These are phyloP conservation scores for Heritiera littoralis DNA, from an alignment of 345 rosid genomes.

Conservation along the genomic window DNA sequence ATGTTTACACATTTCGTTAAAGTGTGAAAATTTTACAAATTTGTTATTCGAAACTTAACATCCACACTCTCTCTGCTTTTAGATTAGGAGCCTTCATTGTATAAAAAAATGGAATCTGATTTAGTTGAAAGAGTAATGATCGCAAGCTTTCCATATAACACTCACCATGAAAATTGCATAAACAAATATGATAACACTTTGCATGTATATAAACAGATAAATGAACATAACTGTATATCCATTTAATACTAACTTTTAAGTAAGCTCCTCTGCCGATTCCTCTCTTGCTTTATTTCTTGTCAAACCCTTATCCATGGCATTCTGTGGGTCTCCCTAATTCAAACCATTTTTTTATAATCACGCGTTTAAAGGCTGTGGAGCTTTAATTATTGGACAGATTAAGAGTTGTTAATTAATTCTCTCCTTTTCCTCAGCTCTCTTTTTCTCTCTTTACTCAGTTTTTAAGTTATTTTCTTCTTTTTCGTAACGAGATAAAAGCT, in stretches of 20 bases:
- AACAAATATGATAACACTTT: neutral
- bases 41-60: too few species aligned
- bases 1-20: too few species aligned
- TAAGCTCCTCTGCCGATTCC: neutral
- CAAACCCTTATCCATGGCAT: neutral
- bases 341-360: constrained; percentile 2
- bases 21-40: too few species aligned
- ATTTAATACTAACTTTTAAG: neutral
- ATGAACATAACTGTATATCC: neutral
- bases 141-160: neutral
- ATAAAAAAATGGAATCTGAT: neutral
- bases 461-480: neutral
- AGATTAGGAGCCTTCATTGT: too few species aligned
- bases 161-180: neutral
- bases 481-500: neutral
- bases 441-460: neutral
- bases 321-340: neutral
- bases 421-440: neutral
- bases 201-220: neutral
- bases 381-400: neutral
- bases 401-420: neutral
- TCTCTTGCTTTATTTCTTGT: neutral
- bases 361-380: neutral
- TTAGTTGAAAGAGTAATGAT: neutral
- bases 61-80: too few species aligned